Percentiles rank a stretch among this genome's conserved stretches.
Evolutionary conservation across 2,329 filamentous ascomycete species (phyloP).

Genomic region (Fusarium buharicum): DNA sequence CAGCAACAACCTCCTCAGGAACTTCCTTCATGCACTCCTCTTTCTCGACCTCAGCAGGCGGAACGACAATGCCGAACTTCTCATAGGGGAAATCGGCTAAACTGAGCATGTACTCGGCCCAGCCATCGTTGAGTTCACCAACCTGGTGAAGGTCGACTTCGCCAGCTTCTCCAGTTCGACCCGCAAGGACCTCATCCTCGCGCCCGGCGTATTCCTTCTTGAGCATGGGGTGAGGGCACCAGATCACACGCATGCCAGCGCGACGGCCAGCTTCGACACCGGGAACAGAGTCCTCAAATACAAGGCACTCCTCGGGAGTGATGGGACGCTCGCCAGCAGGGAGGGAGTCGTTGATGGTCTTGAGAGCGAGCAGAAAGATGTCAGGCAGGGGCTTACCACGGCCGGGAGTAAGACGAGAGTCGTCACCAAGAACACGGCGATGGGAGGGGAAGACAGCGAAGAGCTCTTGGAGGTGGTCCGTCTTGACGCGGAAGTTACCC

Average conservation of each 20-base stretch:
- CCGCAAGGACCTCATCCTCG: conserved; percentile 85
- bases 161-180: conserved; percentile 76
- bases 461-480: conserved; percentile 66
- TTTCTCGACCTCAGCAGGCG: conserved; percentile 54
- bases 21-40: conserved; percentile 56
- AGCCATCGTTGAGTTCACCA: conserved; percentile 68
- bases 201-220: conserved; percentile 78
- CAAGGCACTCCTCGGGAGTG: conserved; percentile 85
- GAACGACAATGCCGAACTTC: conserved; percentile 67
- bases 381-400: conserved; percentile 95
- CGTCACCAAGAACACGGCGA: conserved; percentile 87
- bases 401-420: conserved; percentile 77
- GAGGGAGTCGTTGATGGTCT: conserved; percentile 83
- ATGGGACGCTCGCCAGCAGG: conserved; percentile 71
- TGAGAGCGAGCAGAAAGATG: conserved; percentile 88
- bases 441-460: conserved; percentile 73
- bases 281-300: conserved; percentile 95
- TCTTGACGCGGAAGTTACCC: conserved; percentile 82
- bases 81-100: conserved; percentile 68
- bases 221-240: conserved; percentile 86
- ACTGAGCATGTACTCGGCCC: conserved; percentile 65
- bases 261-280: conserved; percentile 91
- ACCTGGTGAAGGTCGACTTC: conserved; percentile 64
- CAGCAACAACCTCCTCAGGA: conserved; percentile 19
- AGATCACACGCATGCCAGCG: conserved; percentile 94